A percentile compares a stretch with the other conserved stretches of the same genome.
Conservation (phyloP, 2,329 filamentous ascomycete species). For the Colletotrichum costaricense region DNA sequence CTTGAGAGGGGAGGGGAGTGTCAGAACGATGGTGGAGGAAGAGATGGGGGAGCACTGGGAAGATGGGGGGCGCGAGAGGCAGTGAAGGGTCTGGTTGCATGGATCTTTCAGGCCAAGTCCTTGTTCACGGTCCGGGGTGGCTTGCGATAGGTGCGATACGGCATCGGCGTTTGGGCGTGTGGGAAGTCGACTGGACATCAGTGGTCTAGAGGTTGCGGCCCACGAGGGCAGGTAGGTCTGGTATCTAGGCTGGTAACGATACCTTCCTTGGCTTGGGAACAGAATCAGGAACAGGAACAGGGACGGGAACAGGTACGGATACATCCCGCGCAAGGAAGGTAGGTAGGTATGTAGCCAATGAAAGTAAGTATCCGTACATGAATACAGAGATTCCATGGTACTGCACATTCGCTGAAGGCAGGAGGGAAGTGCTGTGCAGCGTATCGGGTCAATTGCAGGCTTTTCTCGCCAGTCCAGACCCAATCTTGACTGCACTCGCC, state of each 20-base stretch:
- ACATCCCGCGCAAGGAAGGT: neutral
- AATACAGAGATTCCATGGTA: too few species aligned
- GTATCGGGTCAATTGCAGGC: conserved; percentile 8
- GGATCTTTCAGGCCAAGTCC: conserved; percentile 19
- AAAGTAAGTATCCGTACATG: too few species aligned
- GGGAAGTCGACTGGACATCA: neutral
- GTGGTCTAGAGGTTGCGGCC: neutral
- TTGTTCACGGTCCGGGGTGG: conserved; percentile 8
- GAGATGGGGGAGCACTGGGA: conserved; percentile 1
- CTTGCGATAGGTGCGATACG: conserved; percentile 29
- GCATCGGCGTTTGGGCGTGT: neutral
- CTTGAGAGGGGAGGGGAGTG: conserved; percentile 6
- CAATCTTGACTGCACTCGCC: neutral
- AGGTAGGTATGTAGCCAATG: neutral
- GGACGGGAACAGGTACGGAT: neutral
- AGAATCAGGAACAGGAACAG: neutral
- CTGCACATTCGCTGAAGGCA: neutral
- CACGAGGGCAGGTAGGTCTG: neutral
- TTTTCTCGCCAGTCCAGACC: neutral
- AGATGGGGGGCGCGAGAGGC: conserved; percentile 16
- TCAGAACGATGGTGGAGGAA: neutral
- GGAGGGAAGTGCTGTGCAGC: conserved; percentile 3
- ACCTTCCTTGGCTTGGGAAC: neutral
- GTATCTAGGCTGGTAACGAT: neutral
- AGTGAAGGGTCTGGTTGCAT: conserved; percentile 31